A percentile compares a stretch with the other conserved stretches of the same genome.
phyloP scores from a whole-genome alignment of 179 eudicot genomes.

The Carnegiea gigantea region DNA sequence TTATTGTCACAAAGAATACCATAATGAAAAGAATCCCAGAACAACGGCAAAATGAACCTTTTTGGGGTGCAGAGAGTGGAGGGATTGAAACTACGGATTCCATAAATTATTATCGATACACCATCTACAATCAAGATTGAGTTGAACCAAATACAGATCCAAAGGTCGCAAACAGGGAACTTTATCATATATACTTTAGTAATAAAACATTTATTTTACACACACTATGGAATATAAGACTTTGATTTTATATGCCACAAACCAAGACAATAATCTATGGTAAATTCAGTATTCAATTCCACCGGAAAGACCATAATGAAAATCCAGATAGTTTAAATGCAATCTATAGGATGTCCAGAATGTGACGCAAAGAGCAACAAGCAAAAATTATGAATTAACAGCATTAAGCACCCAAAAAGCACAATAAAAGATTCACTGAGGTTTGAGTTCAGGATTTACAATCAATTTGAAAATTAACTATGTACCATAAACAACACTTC shows the following conservation, averaged over 20 bases:
- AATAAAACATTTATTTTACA: background rate
- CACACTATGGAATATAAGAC: background rate
- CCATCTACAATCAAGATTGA: no score
- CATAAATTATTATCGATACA: no score
- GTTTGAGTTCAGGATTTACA: background rate
- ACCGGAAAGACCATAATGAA: no score
- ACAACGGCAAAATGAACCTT: background rate
- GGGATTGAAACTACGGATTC: no score
- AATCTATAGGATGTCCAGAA: no score
- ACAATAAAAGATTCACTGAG: background rate
- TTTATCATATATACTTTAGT: background rate
- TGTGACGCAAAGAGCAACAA: no score
- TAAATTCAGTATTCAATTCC: background rate
- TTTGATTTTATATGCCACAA: background rate
- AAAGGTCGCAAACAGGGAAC: background rate
- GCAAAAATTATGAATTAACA: background rate
- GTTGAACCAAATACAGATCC: no score
- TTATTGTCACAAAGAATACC: background rate
- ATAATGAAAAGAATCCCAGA: background rate
- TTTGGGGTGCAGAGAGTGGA: no score
- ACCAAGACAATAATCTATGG: background rate
- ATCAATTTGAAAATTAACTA: background rate
- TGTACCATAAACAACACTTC: background rate
- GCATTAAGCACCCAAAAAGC: background rate
- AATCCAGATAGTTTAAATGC: no score